Percentiles rank a stretch among this genome's conserved stretches.
These are phyloP conservation scores for Canavalia ensiformis DNA, from an alignment of 306 rosid genomes.

Conservation along the genomic window DNA sequence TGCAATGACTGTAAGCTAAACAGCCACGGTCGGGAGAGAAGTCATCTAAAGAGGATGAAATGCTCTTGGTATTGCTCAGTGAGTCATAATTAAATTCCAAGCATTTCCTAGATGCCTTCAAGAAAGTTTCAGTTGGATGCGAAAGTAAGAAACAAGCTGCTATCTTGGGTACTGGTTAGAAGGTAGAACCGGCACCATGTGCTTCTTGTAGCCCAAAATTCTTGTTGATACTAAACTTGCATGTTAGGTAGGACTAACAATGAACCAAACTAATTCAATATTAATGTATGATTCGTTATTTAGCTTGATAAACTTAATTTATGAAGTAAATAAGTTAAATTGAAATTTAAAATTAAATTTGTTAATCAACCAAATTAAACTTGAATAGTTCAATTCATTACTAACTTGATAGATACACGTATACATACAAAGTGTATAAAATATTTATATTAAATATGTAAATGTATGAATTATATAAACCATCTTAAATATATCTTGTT, in stretches of 20 bases:
- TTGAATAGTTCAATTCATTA: too few species aligned
- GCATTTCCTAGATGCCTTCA: not conserved
- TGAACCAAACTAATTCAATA: too few species aligned
- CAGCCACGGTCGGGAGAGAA: not conserved
- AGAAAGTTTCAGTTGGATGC: not conserved
- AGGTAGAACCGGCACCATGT: not conserved
- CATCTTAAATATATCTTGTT: too few species aligned
- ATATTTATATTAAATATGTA: too few species aligned
- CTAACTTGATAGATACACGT: too few species aligned
- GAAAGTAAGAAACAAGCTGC: not conserved
- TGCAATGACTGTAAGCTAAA: not conserved
- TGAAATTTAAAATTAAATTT: too few species aligned
- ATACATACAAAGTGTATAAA: too few species aligned
- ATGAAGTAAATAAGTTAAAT: too few species aligned
- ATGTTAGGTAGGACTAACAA: not conserved
- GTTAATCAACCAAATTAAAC: too few species aligned
- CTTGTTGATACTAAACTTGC: not conserved
- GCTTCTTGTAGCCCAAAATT: not conserved
- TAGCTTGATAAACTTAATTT: too few species aligned
- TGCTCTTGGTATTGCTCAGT: not conserved
- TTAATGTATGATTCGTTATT: too few species aligned
- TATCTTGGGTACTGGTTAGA: not conserved
- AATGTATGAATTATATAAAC: too few species aligned
- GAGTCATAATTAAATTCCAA: not conserved
- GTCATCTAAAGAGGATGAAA: not conserved